Conservation (phyloP, 1,284 basidiomycete species). For the Cryptococcus sp. region DNA sequence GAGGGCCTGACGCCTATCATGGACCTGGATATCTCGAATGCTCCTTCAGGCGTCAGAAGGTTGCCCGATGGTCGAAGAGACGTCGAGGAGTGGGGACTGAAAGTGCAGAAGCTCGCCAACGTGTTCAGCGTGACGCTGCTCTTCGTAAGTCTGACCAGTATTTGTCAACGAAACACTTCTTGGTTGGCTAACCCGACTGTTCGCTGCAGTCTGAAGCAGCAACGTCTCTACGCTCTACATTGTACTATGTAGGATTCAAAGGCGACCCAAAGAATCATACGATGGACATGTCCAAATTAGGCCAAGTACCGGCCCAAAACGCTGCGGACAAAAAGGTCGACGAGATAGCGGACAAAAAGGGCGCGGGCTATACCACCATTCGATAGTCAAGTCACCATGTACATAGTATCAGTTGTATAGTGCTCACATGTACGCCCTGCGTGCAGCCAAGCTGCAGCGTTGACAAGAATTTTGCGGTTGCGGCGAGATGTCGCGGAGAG, state of each 20-base stretch:
- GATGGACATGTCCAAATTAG: conserved; percentile 51
- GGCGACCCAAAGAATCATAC: conserved; percentile 45
- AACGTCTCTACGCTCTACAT: conserved; percentile 27
- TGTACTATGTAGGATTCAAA: conserved; percentile 50
- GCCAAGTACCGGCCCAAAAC: conserved; percentile 46
- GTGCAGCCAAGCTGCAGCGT: too few species aligned
- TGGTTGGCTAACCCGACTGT: neutral
- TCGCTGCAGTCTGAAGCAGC: conserved; percentile 39
- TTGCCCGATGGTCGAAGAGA: conserved; percentile 46
- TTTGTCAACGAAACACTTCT: neutral
- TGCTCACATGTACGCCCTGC: too few species aligned
- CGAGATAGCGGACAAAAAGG: conserved; percentile 49
- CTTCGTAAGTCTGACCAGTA: conserved; percentile 39
- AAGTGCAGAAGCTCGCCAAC: conserved; percentile 52
- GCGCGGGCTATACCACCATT: conserved; percentile 44
- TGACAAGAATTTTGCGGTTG: too few species aligned
- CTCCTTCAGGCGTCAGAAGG: conserved; percentile 32
- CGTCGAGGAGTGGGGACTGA: conserved; percentile 53
- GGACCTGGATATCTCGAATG: conserved; percentile 45
- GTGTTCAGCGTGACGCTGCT: conserved; percentile 50
- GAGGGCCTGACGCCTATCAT: conserved; percentile 50
- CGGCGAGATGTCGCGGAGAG: too few species aligned
- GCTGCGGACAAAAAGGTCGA: conserved; percentile 49
- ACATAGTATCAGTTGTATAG: too few species aligned
- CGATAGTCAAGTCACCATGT: conserved; percentile 11